A percentile compares a stretch with the other conserved stretches of the same genome.
Evolutionary conservation across 2,329 filamentous ascomycete genomes (phyloP).

Genomic region (Emergomyces africanus): DNA sequence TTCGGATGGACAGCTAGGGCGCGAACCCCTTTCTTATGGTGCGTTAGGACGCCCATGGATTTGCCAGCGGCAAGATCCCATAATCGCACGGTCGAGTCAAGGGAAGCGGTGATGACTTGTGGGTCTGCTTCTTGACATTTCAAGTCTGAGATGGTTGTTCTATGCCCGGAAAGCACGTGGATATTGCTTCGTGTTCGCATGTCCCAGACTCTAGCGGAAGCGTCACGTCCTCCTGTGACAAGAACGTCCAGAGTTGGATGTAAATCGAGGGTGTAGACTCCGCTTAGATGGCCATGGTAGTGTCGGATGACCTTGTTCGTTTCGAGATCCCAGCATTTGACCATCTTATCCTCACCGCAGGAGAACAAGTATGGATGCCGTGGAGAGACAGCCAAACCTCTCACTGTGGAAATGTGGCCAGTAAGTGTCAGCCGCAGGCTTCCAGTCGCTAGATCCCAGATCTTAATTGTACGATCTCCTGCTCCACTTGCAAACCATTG

Average conservation of each 20-base stretch:
- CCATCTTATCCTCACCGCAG: constrained; percentile 98
- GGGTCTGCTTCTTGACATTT: constrained; percentile 94
- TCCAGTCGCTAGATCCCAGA: constrained; percentile 90
- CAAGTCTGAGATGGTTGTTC: constrained; percentile 75
- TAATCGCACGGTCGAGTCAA: constrained; percentile 80
- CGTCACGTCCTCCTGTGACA: constrained; percentile 88
- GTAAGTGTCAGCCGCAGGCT: constrained; percentile 75
- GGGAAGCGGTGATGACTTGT: constrained; percentile 84
- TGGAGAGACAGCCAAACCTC: constrained; percentile 82
- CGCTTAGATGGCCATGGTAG: constrained; percentile 93
- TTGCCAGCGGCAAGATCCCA: constrained; percentile 97
- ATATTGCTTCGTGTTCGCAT: constrained; percentile 95
- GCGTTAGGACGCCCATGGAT: constrained; percentile 87
- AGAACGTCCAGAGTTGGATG: constrained; percentile 92
- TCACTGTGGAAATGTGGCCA: constrained; percentile 86
- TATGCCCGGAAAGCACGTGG: constrained; percentile 84
- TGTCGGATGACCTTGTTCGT: constrained; percentile 99
- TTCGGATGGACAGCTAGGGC: constrained; percentile 71
- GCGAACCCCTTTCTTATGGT: constrained; percentile 96
- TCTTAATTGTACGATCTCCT: constrained; percentile 94
- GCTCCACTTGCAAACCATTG: constrained; percentile 96
- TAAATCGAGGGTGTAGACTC: constrained; percentile 85
- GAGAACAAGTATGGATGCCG: constrained; percentile 95
- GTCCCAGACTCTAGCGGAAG: constrained; percentile 92
- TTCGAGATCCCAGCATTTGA: constrained; percentile 98